phyloP scores from a whole-genome alignment of 2,329 filamentous ascomycete species.

The Trichoderma endophyticum region DNA sequence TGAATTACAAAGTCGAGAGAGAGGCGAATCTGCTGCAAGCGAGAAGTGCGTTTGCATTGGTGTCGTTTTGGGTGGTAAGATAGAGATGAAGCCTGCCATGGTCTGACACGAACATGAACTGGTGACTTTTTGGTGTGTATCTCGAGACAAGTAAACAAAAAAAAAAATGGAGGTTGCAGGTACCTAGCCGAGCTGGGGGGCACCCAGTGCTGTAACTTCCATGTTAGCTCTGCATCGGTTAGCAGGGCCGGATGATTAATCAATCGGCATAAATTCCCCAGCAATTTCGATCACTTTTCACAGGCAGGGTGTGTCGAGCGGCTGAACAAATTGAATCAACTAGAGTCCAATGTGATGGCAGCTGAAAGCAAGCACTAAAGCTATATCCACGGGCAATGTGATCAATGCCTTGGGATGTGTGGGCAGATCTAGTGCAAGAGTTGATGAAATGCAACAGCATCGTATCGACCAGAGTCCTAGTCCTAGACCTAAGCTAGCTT shows the following conservation, averaged over 20 bases:
- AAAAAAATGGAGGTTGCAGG: not conserved
- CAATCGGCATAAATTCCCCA: not conserved
- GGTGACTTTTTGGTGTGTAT: not conserved
- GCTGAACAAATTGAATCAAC: not conserved
- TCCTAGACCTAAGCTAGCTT: not conserved
- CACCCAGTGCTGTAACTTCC: too few relatives aligned
- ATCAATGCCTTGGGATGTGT: not conserved
- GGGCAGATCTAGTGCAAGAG: not conserved
- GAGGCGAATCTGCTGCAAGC: not conserved
- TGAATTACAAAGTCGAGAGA: not conserved
- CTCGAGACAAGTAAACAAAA: not conserved
- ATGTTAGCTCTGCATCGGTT: not conserved
- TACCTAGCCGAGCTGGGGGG: not conserved
- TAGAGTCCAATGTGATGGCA: not conserved
- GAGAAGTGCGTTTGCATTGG: not conserved
- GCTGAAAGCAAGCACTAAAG: not conserved
- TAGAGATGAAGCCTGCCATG: not conserved
- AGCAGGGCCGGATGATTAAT: not conserved
- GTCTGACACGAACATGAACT: not conserved
- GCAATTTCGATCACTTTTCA: not conserved
- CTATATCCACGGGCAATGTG: not conserved
- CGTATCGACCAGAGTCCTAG: too few relatives aligned
- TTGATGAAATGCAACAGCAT: not conserved
- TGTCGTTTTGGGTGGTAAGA: not conserved
- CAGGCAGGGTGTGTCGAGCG: not conserved